Conservation (phyloP, 371 early-diverging fungal species). For the Phascolomyces articulosus region DNA sequence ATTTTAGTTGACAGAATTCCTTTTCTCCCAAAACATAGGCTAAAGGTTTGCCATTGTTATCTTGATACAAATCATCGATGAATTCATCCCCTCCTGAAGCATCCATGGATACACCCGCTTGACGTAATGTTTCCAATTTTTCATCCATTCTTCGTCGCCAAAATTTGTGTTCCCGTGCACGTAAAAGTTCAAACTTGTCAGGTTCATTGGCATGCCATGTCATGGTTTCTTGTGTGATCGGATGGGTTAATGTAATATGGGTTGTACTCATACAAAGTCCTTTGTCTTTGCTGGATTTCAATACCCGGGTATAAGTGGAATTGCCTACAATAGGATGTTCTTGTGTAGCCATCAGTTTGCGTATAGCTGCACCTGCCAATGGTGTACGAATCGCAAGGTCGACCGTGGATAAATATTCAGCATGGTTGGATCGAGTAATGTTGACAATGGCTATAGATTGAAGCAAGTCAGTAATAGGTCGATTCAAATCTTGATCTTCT, state of each 20-base stretch:
- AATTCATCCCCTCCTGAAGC: not conserved
- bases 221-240: slow-evolving; percentile 22
- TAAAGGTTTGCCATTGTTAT: slow-evolving; percentile 46
- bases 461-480: slow-evolving; percentile 14
- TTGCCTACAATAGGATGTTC: slow-evolving; percentile 67
- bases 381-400: slow-evolving; percentile 42
- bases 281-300: slow-evolving; percentile 66
- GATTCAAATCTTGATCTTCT: slow-evolving; percentile 13
- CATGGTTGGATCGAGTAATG: slow-evolving; percentile 51
- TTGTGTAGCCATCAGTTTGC: slow-evolving; percentile 23
- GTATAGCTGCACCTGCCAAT: slow-evolving; percentile 33
- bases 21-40: slow-evolving; percentile 66
- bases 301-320: slow-evolving; percentile 54
- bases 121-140: slow-evolving; percentile 51
- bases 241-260: slow-evolving; percentile 47
- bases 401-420: slow-evolving; percentile 46
- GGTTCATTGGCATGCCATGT: slow-evolving; percentile 37
- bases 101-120: slow-evolving; percentile 30
- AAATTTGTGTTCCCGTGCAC: slow-evolving; percentile 64
- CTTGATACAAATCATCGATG: not conserved
- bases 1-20: slow-evolving; percentile 60
- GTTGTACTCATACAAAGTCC: slow-evolving; percentile 61
- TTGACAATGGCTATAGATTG: slow-evolving; percentile 25
- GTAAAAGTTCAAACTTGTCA: slow-evolving; percentile 51
- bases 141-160: slow-evolving; percentile 47